Evolutionary conservation across 2,329 filamentous ascomycete genomes (phyloP).

Genomic region (Pseudocercospora vitis): DNA sequence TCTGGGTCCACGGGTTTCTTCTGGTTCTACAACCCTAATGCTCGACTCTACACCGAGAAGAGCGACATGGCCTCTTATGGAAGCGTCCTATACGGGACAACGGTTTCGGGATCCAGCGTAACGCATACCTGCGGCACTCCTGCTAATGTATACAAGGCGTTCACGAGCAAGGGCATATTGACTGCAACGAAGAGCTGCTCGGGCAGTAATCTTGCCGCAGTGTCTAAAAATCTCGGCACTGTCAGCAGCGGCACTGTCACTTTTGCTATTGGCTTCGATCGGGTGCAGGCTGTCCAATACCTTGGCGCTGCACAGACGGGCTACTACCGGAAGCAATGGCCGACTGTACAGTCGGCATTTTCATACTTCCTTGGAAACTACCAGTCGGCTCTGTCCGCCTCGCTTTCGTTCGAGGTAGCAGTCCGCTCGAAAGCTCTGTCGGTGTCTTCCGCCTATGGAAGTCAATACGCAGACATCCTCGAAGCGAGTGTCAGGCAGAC

Average conservation of each 20-base stretch:
- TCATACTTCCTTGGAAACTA: constrained; percentile 28
- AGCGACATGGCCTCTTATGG: constrained; percentile 31
- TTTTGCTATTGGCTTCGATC: constrained; percentile 31
- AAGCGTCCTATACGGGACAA: constrained; percentile 24
- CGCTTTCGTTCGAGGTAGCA: constrained; percentile 24
- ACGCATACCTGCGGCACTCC: constrained; percentile 13
- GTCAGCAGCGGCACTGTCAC: constrained; percentile 17
- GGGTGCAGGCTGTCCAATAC: constrained; percentile 29
- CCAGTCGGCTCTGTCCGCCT: constrained; percentile 15
- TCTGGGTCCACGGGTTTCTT: constrained; percentile 24
- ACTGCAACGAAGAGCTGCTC: neutral
- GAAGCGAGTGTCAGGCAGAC: constrained; percentile 33
- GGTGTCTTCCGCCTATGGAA: constrained; percentile 26
- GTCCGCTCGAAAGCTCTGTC: constrained; percentile 27
- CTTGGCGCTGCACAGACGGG: constrained; percentile 29
- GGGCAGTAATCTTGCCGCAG: constrained; percentile 25
- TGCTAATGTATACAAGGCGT: constrained; percentile 20
- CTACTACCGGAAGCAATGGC: constrained; percentile 28
- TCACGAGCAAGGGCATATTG: constrained; percentile 20
- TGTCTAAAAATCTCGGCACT: constrained; percentile 23
- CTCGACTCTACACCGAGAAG: constrained; percentile 27
- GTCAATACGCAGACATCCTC: constrained; percentile 34
- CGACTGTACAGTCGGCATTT: constrained; percentile 26
- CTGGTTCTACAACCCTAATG: constrained; percentile 28
- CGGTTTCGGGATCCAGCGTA: constrained; percentile 2